Conservation (phyloP, 768 basidiomycete genomes). For the Clathrus columnatus region DNA sequence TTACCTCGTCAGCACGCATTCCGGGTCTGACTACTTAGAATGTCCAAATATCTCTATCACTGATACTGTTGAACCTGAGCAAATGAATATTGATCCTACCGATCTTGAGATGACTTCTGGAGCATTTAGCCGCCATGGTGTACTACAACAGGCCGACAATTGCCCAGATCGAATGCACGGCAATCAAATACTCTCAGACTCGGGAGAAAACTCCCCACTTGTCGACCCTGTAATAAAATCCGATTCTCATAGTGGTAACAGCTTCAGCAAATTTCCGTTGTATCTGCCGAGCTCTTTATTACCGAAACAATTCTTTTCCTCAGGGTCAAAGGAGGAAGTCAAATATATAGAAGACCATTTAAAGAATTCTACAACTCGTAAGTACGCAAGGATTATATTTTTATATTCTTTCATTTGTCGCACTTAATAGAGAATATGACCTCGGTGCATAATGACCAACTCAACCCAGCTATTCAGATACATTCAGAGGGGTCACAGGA, state of each 20-base stretch:
- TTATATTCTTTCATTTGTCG: not conserved
- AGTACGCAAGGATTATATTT: not conserved
- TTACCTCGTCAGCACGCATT: not conserved
- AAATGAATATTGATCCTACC: not conserved
- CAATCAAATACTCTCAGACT: too few species aligned
- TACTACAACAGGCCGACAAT: too few species aligned
- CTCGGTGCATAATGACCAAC: not conserved
- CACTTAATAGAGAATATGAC: not conserved
- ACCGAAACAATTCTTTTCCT: not conserved
- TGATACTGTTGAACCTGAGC: not conserved
- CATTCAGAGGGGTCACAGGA: not conserved
- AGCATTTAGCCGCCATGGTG: not conserved
- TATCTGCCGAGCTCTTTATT: not conserved
- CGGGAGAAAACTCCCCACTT: too few species aligned
- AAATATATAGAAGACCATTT: not conserved
- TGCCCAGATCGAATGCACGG: too few species aligned
- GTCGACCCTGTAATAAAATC: not conserved
- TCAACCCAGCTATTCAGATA: not conserved
- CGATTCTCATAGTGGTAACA: not conserved
- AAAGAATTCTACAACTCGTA: not conserved
- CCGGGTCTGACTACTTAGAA: not conserved
- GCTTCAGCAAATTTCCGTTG: not conserved
- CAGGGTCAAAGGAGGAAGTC: not conserved
- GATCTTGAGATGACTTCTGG: not conserved
- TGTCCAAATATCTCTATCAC: not conserved